Evolutionary conservation across 2,329 filamentous ascomycete genomes (phyloP).

Genomic region (Ophiostoma australiae): DNA sequence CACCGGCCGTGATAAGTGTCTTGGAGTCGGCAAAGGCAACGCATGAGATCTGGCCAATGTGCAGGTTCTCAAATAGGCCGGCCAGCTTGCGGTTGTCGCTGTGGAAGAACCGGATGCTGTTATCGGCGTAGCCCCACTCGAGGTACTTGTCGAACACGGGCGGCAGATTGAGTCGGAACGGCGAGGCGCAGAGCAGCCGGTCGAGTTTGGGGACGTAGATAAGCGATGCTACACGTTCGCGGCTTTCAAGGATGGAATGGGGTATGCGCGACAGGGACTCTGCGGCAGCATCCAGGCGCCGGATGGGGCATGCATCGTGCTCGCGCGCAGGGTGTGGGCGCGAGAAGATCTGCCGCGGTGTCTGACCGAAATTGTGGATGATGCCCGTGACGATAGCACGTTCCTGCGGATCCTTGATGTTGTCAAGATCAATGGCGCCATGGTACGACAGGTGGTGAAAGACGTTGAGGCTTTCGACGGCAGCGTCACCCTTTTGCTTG

Average conservation of each 20-base stretch:
- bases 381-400: constrained; percentile 85
- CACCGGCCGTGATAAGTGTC: constrained; percentile 84
- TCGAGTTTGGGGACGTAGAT: constrained; percentile 75
- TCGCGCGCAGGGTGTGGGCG: constrained; percentile 75
- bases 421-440: constrained; percentile 86
- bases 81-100: constrained; percentile 76
- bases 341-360: constrained; percentile 88
- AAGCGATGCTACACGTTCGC: constrained; percentile 75
- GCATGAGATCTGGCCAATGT: constrained; percentile 81
- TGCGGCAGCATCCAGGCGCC: constrained; percentile 71
- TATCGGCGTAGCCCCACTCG: constrained; percentile 94
- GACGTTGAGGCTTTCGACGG: constrained; percentile 85
- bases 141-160: constrained; percentile 84
- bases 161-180: constrained; percentile 81
- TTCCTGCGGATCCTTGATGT: constrained; percentile 82
- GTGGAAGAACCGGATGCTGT: constrained; percentile 79
- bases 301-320: constrained; percentile 57
- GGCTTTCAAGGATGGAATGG: constrained; percentile 68
- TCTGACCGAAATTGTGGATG: constrained; percentile 98
- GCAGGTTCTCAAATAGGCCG: constrained; percentile 88
- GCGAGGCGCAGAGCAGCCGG: constrained; percentile 73
- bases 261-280: constrained; percentile 73
- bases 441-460: constrained; percentile 96
- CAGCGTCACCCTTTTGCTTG: constrained; percentile 90
- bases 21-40: constrained; percentile 83